Evolutionary conservation across 2,329 filamentous ascomycete species (phyloP), one percentile per base, ranked within the genome.

Genomic region (Penicillium sp.): DNA sequence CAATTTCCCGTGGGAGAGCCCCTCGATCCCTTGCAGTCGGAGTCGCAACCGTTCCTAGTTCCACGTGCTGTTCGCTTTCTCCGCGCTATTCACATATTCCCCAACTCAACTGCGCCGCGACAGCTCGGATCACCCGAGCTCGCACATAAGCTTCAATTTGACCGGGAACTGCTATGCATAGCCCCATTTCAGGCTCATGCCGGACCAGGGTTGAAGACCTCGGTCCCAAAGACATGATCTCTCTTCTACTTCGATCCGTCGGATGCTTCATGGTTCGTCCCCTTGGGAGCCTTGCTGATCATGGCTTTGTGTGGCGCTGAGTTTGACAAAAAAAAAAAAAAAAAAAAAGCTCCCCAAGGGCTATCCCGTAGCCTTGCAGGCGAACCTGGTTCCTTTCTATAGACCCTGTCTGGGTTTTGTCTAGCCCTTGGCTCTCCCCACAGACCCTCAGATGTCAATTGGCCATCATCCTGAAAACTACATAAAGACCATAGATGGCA

Each of bases 271-370:
- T 9, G 26, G 12, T 31, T 43, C 51, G 42, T 54, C 44, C 44
- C 53, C 44, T 45, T 41, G 52, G 52, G 54, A 54, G 41, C 61
- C 61, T 62, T 63, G 58, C 61, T 46, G 61, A 63, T 63, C 61
- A 18, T 34, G 15, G 26, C 47, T 47, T 47, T 39, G 56, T 58
- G 56, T 58, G 54, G 58, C 54, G 53, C 51, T 50, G 45, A 7
- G 28, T 36, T 51, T n/a, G n/a, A n/a, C n/a, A 21, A 21, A 52
- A 39, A 33, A 33, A 33, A 33, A 52, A 53, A 21, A 21, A 52
- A 39, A 33, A 33, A 33, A 33, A 52, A 53, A 52, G 47, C 58
- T 54, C 57, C 53, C 53, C 52, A 59, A 56, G 60, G 59, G 58
- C 49, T 57, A 60, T 45, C 44, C 42, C 34, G 41, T 60, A 48